Conservation (phyloP, 1,284 basidiomycete species). For the Coniferiporia sulphurascens region DNA sequence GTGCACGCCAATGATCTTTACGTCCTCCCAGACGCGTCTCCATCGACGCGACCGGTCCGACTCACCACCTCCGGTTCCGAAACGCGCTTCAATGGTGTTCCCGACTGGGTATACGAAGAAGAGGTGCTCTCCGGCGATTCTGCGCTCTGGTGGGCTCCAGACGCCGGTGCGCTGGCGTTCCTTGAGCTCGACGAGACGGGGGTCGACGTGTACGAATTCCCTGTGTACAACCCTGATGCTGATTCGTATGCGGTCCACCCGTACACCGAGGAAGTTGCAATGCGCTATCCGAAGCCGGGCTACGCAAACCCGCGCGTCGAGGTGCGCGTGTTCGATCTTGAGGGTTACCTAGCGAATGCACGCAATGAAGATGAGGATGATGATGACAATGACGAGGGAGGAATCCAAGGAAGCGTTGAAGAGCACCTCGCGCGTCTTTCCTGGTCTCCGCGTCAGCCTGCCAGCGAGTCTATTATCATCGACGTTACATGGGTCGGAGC, state of each 20-base stretch:
- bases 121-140: slow-evolving; percentile 76
- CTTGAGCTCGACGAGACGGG: slow-evolving; percentile 84
- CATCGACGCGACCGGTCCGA: slow-evolving; percentile 52
- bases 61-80: slow-evolving; percentile 80
- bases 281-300: slow-evolving; percentile 92
- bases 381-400: slow-evolving; percentile 20
- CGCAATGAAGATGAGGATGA: slow-evolving; percentile 1
- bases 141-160: slow-evolving; percentile 91
- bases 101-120: slow-evolving; percentile 98
- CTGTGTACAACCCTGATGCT: slow-evolving; percentile 83
- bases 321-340: slow-evolving; percentile 79
- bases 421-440: slow-evolving; percentile 47
- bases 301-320: slow-evolving; percentile 85
- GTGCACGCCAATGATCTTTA: slow-evolving; percentile 84
- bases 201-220: slow-evolving; percentile 84
- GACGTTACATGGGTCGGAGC: slow-evolving; percentile 87
- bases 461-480: slow-evolving; percentile 66
- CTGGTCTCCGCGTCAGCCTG: slow-evolving; percentile 58
- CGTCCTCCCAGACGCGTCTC: slow-evolving; percentile 58
- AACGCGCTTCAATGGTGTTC: slow-evolving; percentile 89
- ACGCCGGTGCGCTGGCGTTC: slow-evolving; percentile 78
- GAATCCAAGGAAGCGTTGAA: slow-evolving; percentile 28
- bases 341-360: slow-evolving; percentile 32
- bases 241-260: slow-evolving; percentile 67
- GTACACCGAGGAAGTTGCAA: slow-evolving; percentile 72